A percentile compares a stretch with the other conserved stretches of the same genome.
These are phyloP conservation scores for Atractiella rhizophila DNA, from an alignment of 768 basidiomycete genomes.

Conservation along the genomic window DNA sequence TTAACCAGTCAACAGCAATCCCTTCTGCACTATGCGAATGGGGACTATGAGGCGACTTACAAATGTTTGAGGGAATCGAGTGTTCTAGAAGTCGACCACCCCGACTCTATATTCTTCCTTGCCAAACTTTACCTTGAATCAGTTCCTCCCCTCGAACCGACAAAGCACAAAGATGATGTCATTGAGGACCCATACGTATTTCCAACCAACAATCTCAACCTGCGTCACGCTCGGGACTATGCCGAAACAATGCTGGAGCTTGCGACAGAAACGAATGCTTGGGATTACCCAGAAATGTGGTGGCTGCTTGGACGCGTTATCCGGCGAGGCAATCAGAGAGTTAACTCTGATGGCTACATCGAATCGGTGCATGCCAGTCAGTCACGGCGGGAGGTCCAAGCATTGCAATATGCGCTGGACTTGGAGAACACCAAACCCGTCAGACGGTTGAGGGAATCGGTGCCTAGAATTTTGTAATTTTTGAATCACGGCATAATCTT, in stretches of 20 bases:
- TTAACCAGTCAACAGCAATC: background rate
- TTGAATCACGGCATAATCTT: no score
- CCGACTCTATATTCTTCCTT: background rate
- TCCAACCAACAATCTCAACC: slow-evolving; percentile 52
- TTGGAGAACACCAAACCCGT: slow-evolving; percentile 23
- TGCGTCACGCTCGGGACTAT: slow-evolving; percentile 23
- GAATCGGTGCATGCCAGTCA: slow-evolving; percentile 51
- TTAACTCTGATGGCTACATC: slow-evolving; percentile 19
- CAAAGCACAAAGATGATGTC: slow-evolving; percentile 33
- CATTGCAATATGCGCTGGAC: slow-evolving; percentile 44
- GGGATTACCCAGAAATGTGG: slow-evolving; percentile 90
- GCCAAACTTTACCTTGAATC: background rate
- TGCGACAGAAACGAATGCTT: slow-evolving; percentile 43
- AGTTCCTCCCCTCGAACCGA: slow-evolving; percentile 29
- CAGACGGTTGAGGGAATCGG: slow-evolving; percentile 17
- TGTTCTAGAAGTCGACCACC: no score
- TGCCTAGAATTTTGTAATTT: slow-evolving; percentile 15
- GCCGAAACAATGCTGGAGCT: slow-evolving; percentile 56
- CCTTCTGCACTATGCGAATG: no score
- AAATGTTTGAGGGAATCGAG: no score
- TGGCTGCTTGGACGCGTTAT: slow-evolving; percentile 71
- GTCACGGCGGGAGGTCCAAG: slow-evolving; percentile 40
- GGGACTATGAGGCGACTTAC: no score
- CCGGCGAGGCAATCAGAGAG: no score
- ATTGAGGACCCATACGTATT: slow-evolving; percentile 57